phyloP scores from a whole-genome alignment of 2,329 filamentous ascomycete genomes.

The Penicillium occitanis region DNA sequence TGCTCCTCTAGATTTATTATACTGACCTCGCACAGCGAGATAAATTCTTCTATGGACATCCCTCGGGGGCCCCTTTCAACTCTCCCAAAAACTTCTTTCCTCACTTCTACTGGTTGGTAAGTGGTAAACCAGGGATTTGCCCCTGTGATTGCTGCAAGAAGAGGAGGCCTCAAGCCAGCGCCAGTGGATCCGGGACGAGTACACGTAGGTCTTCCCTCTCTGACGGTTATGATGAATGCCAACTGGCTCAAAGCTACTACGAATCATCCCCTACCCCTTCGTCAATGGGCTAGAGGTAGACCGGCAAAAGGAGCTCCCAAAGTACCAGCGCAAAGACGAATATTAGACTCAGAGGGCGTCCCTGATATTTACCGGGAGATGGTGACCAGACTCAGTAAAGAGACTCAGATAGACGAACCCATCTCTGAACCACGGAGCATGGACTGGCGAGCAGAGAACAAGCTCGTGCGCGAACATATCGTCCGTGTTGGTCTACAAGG shows the following conservation, averaged over 20 bases:
- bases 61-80: slow-evolving; percentile 50
- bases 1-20: neutral
- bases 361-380: slow-evolving; percentile 55
- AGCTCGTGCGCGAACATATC: slow-evolving; percentile 45
- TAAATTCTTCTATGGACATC: slow-evolving; percentile 60
- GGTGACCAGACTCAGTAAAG: slow-evolving; percentile 49
- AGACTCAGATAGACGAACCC: slow-evolving; percentile 42
- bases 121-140: slow-evolving; percentile 47
- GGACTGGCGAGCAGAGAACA: slow-evolving; percentile 57
- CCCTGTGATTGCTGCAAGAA: slow-evolving; percentile 51
- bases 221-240: neutral
- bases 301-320: neutral
- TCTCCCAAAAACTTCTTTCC: slow-evolving; percentile 56
- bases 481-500: slow-evolving; percentile 45
- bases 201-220: slow-evolving; percentile 4
- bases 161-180: slow-evolving; percentile 16
- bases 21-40: slow-evolving; percentile 43
- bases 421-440: slow-evolving; percentile 54
- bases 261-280: neutral
- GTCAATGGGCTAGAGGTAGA: slow-evolving; percentile 13
- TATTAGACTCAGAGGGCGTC: slow-evolving; percentile 46
- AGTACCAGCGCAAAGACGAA: neutral
- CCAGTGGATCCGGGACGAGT: slow-evolving; percentile 1
- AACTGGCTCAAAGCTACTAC: neutral
- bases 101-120: slow-evolving; percentile 60